Base-by-base conservation (phyloP, 164 flowering plant species). In the Magnolia changhungtana region DNA sequence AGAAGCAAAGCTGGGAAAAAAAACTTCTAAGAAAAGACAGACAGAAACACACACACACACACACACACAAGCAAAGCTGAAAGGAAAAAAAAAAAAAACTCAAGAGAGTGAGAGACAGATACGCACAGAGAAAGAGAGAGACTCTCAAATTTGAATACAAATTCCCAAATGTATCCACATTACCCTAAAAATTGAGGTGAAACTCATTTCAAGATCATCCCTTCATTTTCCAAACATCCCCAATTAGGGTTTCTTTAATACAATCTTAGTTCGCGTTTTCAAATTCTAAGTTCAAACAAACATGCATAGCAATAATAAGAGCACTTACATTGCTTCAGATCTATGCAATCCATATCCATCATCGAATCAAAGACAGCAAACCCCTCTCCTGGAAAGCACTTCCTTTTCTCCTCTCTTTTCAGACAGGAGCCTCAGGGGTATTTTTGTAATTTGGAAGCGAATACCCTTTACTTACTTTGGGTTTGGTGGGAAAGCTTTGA, bases 401-500 rank as follows among this genome's bases (percentile, higher is more conserved):
- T 5, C 24, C 45, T 37, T 4, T 37, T 37, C 45, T 1, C 61
- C 61, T 14, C 61, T 55, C 45, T 64, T 64, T 64, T 64, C 67
- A 64, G 67, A 64, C 13, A 8, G 29, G 67, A 21, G 27, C 27
- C 9, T 64, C 10, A 21, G 61, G 61, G 61, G 13, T 11, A 16
- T 55, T 55, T 1, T 9, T 55, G 61, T 16, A 55, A 55, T 55
- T 55, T 55, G 63, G 19, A 59, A 7, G 63, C 14, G n/a, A 59
- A 59, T 64, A 8, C 67, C 19, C 9, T 64, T 64, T 9, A 4
- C n/a, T n/a, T 63, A 27, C 11, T 18, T 69, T 29, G 21, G 8
- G 71, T 3, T 49, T 50, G 58, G 72, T 18, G 49, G 6, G 59
- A 50, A 70, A 70, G 29, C 72, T 70, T 70, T 20, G 72, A 70